Conservation (phyloP, 139 green algal genomes). For the Yamagishiella unicocca region DNA sequence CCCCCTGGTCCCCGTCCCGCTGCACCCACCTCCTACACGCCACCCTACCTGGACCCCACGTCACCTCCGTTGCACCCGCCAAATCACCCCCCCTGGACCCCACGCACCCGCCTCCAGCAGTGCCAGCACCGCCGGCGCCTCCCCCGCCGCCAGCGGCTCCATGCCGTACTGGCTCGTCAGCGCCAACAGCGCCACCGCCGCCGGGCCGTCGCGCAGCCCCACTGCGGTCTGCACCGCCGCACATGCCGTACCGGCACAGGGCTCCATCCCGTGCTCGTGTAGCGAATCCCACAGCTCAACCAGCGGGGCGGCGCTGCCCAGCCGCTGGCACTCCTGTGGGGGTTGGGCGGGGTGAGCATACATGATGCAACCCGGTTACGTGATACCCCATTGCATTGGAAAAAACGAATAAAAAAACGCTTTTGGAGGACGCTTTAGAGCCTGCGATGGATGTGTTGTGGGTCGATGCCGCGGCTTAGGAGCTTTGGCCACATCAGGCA, state of each 20-base stretch:
- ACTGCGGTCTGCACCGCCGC: conserved; percentile 22
- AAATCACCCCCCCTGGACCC: neutral
- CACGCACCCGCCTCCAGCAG: neutral
- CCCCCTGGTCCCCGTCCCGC: no score
- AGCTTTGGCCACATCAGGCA: no score
- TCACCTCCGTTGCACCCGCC: neutral
- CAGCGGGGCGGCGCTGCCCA: conserved; percentile 11
- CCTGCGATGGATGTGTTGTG: no score
- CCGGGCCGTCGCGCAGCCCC: conserved; percentile 8
- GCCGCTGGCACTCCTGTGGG: conserved; percentile 13
- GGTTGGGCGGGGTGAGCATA: no score
- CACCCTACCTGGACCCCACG: no score
- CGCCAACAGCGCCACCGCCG: conserved; percentile 14
- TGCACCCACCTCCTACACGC: no score
- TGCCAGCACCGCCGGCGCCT: conserved; percentile 12
- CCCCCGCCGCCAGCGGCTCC: conserved; percentile 12
- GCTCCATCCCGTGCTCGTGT: conserved; percentile 30
- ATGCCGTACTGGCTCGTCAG: conserved; percentile 5
- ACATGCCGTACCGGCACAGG: neutral
- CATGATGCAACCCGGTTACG: no score
- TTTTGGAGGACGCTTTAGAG: no score
- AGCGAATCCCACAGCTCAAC: conserved; percentile 40
- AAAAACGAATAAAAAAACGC: no score
- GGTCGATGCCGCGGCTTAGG: no score
- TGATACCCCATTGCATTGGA: no score